A percentile compares a stretch with the other conserved stretches of the same genome.
Conservation (phyloP, 768 basidiomycete genomes). For the Lentinula lateritia region DNA sequence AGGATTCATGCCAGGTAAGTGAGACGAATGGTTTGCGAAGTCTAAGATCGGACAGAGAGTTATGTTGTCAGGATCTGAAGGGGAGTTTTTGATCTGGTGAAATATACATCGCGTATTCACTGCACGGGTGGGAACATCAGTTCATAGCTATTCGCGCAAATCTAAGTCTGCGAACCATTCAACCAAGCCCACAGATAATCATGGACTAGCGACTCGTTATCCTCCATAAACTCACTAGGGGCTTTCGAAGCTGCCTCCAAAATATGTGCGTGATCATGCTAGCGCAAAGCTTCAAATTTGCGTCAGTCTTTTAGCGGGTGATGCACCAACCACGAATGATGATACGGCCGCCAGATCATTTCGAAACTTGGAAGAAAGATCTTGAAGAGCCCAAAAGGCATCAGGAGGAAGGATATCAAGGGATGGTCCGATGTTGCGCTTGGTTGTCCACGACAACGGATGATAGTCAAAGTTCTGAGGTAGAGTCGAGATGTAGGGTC, state of each 20-base stretch:
- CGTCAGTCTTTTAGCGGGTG: neutral
- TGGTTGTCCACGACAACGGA: conserved; percentile 70
- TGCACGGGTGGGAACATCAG: conserved; percentile 20
- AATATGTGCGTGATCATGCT: conserved; percentile 1
- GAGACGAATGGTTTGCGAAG: conserved; percentile 74
- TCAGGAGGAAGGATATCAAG: conserved; percentile 45
- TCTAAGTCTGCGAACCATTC: conserved; percentile 51
- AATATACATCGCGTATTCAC: conserved; percentile 93
- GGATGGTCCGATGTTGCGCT: conserved; percentile 25
- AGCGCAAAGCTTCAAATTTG: neutral
- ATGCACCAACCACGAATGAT: conserved; percentile 45
- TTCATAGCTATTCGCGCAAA: neutral
- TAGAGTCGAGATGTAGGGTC: conserved; percentile 75
- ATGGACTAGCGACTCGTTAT: neutral
- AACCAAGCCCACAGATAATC: conserved; percentile 90
- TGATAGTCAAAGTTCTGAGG: conserved; percentile 72
- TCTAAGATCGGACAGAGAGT: conserved; percentile 89
- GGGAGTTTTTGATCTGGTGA: conserved; percentile 46
- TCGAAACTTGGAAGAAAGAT: conserved; percentile 42
- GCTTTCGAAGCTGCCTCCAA: neutral
- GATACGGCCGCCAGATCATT: conserved; percentile 54
- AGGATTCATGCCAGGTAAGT: conserved; percentile 1
- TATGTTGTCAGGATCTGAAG: conserved; percentile 65
- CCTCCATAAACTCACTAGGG: neutral
- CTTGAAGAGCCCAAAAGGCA: conserved; percentile 32